Conservation (phyloP, 1,284 basidiomycete species). For the Leccinum laetum region DNA sequence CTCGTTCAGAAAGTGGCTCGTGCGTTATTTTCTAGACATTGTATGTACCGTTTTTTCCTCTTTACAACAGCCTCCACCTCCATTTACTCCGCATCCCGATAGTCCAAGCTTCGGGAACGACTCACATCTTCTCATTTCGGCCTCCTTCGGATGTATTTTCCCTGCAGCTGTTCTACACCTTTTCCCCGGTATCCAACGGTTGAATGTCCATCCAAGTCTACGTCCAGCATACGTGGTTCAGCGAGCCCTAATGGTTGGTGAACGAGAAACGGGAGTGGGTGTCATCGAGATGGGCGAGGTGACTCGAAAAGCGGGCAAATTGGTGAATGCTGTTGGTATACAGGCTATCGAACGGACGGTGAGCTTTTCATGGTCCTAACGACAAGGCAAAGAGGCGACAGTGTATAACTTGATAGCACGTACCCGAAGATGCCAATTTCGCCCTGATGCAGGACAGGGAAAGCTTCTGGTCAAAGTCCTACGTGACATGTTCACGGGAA, state of each 20-base stretch:
- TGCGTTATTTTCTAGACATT: constrained; percentile 26
- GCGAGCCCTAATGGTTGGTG: constrained; percentile 61
- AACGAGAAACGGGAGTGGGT: constrained; percentile 55
- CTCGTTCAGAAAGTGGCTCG: constrained; percentile 58
- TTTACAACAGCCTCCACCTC: constrained; percentile 33
- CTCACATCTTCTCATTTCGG: constrained; percentile 77
- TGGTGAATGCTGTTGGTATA: constrained; percentile 49
- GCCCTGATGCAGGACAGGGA: constrained; percentile 58
- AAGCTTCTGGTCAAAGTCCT: constrained; percentile 65
- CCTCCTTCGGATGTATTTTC: constrained; percentile 50
- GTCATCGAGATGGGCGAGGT: constrained; percentile 51
- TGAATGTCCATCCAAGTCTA: constrained; percentile 94
- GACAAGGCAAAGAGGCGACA: constrained; percentile 62
- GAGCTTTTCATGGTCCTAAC: constrained; percentile 3
- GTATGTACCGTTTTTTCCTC: constrained; percentile 14
- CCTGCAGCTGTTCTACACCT: constrained; percentile 51
- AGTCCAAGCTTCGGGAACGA: constrained; percentile 15
- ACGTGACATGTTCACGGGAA: constrained; percentile 53
- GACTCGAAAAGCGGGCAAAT: constrained; percentile 38
- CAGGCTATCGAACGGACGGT: constrained; percentile 46
- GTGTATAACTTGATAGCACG: constrained; percentile 16
- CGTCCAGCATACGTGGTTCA: constrained; percentile 92
- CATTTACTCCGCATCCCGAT: constrained; percentile 32
- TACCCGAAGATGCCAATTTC: constrained; percentile 47
- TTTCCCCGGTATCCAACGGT: constrained; percentile 62